These are phyloP conservation scores for Leccinellum rugosiceps DNA, from an alignment of 768 basidiomycete genomes.

Conservation along the genomic window DNA sequence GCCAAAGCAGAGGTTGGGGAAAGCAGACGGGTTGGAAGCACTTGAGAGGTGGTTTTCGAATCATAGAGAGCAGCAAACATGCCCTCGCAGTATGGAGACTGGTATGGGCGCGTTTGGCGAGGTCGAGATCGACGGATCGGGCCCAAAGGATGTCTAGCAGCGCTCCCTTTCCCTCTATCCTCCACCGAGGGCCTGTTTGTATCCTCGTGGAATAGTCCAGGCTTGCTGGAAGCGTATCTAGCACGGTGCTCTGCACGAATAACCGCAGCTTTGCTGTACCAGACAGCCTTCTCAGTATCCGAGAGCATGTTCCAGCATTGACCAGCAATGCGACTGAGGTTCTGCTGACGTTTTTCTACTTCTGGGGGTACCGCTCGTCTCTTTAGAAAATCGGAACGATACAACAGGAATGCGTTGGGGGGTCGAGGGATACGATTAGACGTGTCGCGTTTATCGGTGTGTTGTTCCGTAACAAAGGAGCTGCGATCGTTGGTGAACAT, in stretches of 20 bases:
- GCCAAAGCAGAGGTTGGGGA: neutral
- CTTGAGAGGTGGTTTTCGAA: conserved; percentile 1
- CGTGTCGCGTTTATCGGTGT: neutral
- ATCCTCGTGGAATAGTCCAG: conserved; percentile 25
- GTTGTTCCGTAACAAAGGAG: conserved; percentile 3
- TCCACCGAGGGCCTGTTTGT: conserved; percentile 11
- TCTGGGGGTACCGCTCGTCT: conserved; percentile 38
- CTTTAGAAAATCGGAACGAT: conserved; percentile 50
- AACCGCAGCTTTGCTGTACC: conserved; percentile 32
- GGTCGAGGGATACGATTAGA: conserved; percentile 43
- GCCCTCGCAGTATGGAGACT: conserved; percentile 9
- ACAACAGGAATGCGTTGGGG: conserved; percentile 58
- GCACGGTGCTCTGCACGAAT: conserved; percentile 26
- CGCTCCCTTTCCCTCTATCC: conserved; percentile 34
- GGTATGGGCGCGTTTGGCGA: conserved; percentile 18
- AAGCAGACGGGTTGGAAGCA: neutral
- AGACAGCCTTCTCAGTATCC: conserved; percentile 32
- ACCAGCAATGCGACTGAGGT: conserved; percentile 51
- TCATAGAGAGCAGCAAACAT: conserved; percentile 13
- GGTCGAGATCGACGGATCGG: conserved; percentile 24
- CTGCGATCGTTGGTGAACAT: neutral
- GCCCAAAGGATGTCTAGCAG: conserved; percentile 34
- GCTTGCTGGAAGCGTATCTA: conserved; percentile 30
- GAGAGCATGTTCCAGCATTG: conserved; percentile 49
- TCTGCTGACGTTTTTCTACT: conserved; percentile 52